These are phyloP conservation scores for Eustoma russellianum DNA, from an alignment of 257 asterid genomes.

Conservation along the genomic window DNA sequence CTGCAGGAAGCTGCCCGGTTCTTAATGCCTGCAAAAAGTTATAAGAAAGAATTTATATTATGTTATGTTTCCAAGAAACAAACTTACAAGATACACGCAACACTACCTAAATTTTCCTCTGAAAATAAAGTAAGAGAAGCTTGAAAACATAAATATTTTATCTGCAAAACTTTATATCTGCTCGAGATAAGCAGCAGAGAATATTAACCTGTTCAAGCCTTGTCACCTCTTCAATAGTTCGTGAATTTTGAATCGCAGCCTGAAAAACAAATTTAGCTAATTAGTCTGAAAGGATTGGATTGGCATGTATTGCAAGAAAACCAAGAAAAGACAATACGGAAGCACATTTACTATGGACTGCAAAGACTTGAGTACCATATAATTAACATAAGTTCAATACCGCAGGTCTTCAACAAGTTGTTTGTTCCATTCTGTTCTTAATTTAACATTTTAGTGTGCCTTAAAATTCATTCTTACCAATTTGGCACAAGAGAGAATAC, in stretches of 20 bases:
- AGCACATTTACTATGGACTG: neutral
- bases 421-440: neutral
- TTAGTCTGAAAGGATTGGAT: neutral
- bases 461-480: neutral
- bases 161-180: neutral
- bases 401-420: neutral
- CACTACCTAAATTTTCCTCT: neutral
- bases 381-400: neutral
- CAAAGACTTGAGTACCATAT: neutral
- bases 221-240: constrained; percentile 97
- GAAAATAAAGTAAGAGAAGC: constrained; percentile 7
- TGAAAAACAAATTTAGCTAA: constrained; percentile 30
- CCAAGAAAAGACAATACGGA: neutral
- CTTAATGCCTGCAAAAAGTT: constrained; percentile 62
- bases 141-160: neutral
- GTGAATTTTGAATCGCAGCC: constrained; percentile 98
- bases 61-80: constrained; percentile 14
- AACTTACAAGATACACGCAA: neutral
- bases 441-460: too few relatives aligned
- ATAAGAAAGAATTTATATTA: neutral
- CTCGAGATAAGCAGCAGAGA: constrained; percentile 1
- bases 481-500: neutral
- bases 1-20: constrained; percentile 94
- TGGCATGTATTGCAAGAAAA: neutral
- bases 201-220: constrained; percentile 91